A percentile compares a stretch with the other conserved stretches of the same genome.
Evolutionary conservation across 2,329 filamentous ascomycete species (phyloP).

Genomic region (Fusarium sp.): DNA sequence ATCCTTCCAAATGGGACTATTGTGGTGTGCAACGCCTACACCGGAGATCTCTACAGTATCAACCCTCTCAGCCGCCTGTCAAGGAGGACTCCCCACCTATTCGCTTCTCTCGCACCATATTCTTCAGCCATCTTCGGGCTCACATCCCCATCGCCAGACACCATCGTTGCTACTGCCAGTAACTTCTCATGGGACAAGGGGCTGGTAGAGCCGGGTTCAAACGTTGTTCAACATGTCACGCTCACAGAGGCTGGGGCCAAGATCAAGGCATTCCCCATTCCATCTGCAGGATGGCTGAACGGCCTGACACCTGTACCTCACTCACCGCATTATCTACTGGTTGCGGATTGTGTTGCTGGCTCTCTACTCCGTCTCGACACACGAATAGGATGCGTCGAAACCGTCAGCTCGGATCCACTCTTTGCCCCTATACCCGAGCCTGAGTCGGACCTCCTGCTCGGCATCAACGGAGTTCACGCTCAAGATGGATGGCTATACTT

Average conservation of each 20-base stretch:
- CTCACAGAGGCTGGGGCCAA: neutral
- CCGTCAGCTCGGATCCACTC: neutral
- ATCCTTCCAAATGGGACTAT: neutral
- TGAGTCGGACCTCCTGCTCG: neutral
- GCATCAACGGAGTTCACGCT: constrained; percentile 1
- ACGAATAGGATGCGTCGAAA: neutral
- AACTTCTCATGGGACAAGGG: neutral
- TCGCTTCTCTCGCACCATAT: neutral
- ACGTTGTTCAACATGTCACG: neutral
- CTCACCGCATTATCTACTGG: neutral
- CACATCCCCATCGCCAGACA: neutral
- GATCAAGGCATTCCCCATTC: neutral
- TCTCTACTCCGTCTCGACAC: neutral
- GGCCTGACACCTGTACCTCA: neutral
- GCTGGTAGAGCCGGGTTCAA: neutral
- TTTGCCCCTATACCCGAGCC: neutral
- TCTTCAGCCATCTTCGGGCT: neutral
- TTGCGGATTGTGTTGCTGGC: neutral
- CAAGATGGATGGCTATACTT: neutral
- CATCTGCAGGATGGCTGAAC: neutral
- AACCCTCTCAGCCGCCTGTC: neutral
- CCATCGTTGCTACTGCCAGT: neutral
- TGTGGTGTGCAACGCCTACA: constrained; percentile 1
- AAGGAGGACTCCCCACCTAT: neutral
- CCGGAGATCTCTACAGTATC: neutral